Evolutionary conservation across 768 basidiomycete genomes (phyloP).

Genomic region (Tubosaeta sp.): DNA sequence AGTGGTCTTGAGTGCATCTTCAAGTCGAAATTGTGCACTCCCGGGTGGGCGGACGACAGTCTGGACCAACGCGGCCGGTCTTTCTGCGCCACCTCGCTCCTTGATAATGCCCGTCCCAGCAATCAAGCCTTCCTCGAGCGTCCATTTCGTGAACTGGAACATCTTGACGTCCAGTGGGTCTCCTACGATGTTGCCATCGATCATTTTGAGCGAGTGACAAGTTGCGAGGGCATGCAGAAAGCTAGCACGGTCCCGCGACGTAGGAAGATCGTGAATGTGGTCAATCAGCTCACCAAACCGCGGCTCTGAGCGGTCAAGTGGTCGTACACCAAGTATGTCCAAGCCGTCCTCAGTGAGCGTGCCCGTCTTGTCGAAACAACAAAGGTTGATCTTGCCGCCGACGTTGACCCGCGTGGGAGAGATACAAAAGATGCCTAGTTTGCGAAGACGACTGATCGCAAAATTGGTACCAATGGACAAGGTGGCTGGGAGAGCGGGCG

Average conservation of each 20-base stretch:
- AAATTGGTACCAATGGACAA: slow-evolving; percentile 97
- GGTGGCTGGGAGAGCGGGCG: slow-evolving; percentile 95
- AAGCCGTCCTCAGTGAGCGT: slow-evolving; percentile 97
- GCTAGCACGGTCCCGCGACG: slow-evolving; percentile 66
- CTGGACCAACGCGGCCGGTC: slow-evolving; percentile 88
- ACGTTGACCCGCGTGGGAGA: slow-evolving; percentile 95
- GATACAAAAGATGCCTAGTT: slow-evolving; percentile 89
- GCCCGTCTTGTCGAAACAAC: slow-evolving; percentile 99
- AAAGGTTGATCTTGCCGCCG: slow-evolving; percentile 92
- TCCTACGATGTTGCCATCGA: slow-evolving; percentile 84
- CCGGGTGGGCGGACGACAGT: slow-evolving; percentile 95
- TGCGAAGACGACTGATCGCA: slow-evolving; percentile 83
- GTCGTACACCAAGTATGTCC: slow-evolving; percentile 92
- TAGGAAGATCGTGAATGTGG: slow-evolving; percentile 81
- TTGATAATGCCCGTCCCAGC: slow-evolving; percentile 71
- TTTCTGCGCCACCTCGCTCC: slow-evolving; percentile 53
- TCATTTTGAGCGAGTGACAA: slow-evolving; percentile 91
- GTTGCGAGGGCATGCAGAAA: slow-evolving; percentile 93
- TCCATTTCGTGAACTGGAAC: slow-evolving; percentile 98
- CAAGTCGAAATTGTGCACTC: slow-evolving; percentile 82
- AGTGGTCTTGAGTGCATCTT: slow-evolving; percentile 87
- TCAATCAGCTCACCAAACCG: slow-evolving; percentile 89
- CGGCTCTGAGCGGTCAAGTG: slow-evolving; percentile 68
- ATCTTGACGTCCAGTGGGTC: slow-evolving; percentile 97
- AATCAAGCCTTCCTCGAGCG: slow-evolving; percentile 83